A percentile compares a stretch with the other conserved stretches of the same genome.
These are phyloP conservation scores for Penicillium sp. DNA, from an alignment of 2,329 filamentous ascomycete species.

Conservation along the genomic window DNA sequence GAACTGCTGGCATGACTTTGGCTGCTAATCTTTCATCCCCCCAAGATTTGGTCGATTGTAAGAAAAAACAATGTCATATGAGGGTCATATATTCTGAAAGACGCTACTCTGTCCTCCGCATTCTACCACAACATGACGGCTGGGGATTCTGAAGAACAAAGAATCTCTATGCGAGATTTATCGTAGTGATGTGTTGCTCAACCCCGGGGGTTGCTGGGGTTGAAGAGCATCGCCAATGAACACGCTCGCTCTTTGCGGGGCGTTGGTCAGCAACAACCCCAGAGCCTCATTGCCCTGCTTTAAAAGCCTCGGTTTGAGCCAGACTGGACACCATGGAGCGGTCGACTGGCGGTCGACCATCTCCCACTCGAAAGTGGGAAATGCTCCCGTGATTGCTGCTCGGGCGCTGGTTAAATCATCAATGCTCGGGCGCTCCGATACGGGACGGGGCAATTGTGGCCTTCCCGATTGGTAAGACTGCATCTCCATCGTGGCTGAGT, in stretches of 20 bases:
- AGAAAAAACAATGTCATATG: not conserved
- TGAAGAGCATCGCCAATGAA: not conserved
- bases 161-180: not conserved
- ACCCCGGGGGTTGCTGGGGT: not conserved
- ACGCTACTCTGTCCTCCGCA: not conserved
- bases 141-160: not conserved
- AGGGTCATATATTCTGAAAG: slow-evolving; percentile 4
- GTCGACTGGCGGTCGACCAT: not conserved
- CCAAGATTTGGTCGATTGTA: not conserved
- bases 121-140: not conserved
- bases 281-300: slow-evolving; percentile 18
- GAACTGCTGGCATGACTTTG: slow-evolving; percentile 26
- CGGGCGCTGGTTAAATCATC: slow-evolving; percentile 1
- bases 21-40: not conserved
- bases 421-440: slow-evolving; percentile 15
- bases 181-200: not conserved
- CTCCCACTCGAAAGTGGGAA: slow-evolving; percentile 2
- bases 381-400: slow-evolving; percentile 12
- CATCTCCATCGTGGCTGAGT: slow-evolving; percentile 11
- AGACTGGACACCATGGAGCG: slow-evolving; percentile 1
- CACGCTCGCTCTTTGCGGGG: not conserved
- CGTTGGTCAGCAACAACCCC: slow-evolving; percentile 17
- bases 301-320: slow-evolving; percentile 3
- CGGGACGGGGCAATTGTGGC: slow-evolving; percentile 13
- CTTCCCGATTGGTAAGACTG: slow-evolving; percentile 15